These are phyloP conservation scores for Xylaria palmicola DNA, from an alignment of 495 filamentous ascomycete genomes.

Conservation along the genomic window DNA sequence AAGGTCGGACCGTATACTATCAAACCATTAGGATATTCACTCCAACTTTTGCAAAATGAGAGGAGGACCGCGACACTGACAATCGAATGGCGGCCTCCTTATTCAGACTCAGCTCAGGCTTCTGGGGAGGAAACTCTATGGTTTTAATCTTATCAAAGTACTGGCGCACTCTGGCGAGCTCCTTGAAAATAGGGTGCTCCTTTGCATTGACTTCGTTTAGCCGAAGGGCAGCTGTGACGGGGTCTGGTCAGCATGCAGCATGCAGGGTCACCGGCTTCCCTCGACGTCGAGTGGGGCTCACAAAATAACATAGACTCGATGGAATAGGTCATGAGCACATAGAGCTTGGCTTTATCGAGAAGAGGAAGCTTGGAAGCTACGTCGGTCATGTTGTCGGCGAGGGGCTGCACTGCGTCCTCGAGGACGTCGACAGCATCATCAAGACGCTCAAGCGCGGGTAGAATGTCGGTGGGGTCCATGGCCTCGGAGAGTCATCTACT, in stretches of 20 bases:
- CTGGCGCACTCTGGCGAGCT: constrained; percentile 80
- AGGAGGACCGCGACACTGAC: background rate
- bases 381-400: constrained; percentile 62
- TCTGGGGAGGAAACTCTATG: constrained; percentile 51
- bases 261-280: no score
- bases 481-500: background rate
- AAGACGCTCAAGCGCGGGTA: constrained; percentile 64
- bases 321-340: constrained; percentile 78
- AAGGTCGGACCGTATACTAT: constrained; percentile 68
- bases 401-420: constrained; percentile 66
- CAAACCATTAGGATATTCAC: background rate
- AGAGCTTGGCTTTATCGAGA: constrained; percentile 90
- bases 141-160: constrained; percentile 92
- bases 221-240: constrained; percentile 64
- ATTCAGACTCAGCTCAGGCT: constrained; percentile 64
- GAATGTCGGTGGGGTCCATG: constrained; percentile 46
- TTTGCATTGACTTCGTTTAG: constrained; percentile 78
- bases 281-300: constrained; percentile 37
- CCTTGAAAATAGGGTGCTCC: constrained; percentile 78
- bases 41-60: background rate
- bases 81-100: constrained; percentile 79
- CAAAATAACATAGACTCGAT: constrained; percentile 93
- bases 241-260: constrained; percentile 27
- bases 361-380: constrained; percentile 77
- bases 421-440: constrained; percentile 76